phyloP scores from a whole-genome alignment of 2,329 filamentous ascomycete genomes.

The Diaporthe longicolla region DNA sequence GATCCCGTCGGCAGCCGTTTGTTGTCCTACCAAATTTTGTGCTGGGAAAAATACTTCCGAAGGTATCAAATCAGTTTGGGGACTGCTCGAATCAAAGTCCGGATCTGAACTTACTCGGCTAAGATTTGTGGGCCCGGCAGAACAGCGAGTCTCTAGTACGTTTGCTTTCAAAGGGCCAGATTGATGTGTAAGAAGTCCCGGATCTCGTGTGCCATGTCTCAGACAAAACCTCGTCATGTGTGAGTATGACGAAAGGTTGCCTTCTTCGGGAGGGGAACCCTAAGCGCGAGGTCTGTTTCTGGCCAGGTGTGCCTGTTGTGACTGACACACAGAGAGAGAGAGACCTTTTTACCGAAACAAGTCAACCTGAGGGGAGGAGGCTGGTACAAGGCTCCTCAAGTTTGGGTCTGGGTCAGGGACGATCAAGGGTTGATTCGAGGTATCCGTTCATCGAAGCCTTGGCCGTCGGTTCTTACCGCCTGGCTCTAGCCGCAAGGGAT shows the following conservation, averaged over 20 bases:
- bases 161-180: background rate
- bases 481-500: constrained; percentile 28
- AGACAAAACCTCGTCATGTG: constrained; percentile 4
- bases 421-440: background rate
- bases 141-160: background rate
- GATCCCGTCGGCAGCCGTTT: background rate
- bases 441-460: background rate
- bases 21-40: background rate
- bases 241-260: background rate
- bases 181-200: constrained; percentile 4
- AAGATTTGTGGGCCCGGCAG: background rate
- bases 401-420: background rate
- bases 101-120: background rate
- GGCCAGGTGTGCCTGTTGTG: background rate
- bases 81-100: too few relatives aligned
- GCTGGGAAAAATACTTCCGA: background rate
- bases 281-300: background rate
- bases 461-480: background rate
- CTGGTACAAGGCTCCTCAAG: background rate
- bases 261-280: background rate
- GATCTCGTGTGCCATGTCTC: constrained; percentile 14
- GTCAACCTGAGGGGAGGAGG: background rate
- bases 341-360: constrained; percentile 20
- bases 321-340: constrained; percentile 7
- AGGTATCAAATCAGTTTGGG: background rate